Conservation (phyloP, 176 grass and related monocot genomes). For the Carex scoparia region DNA sequence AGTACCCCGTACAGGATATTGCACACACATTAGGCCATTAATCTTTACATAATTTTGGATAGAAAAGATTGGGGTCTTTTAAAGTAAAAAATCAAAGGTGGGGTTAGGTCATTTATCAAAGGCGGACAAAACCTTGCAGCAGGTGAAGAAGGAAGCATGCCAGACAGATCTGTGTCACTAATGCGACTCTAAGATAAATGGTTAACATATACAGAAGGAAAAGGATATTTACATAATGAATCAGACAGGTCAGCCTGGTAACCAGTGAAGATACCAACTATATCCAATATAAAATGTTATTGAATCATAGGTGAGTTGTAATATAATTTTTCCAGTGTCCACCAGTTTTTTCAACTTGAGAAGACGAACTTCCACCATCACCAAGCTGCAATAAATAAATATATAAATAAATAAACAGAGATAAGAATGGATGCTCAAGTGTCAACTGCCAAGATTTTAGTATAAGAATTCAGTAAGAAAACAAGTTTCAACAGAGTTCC, state of each 20-base stretch:
- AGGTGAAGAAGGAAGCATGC: background rate
- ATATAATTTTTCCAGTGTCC: background rate
- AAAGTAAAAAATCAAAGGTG: background rate
- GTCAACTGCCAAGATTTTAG: background rate
- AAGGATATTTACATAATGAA: background rate
- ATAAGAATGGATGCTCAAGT: background rate
- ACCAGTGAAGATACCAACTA: background rate
- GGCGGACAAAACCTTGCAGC: background rate
- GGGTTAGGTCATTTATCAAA: background rate
- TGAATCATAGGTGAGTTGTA: conserved; percentile 1
- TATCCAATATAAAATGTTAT: background rate
- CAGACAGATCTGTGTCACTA: background rate
- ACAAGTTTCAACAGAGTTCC: background rate
- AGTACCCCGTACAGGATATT: background rate
- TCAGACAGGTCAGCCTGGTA: background rate
- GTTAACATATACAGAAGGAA: background rate
- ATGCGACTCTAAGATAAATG: background rate
- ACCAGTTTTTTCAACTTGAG: conserved; percentile 5
- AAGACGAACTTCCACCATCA: conserved; percentile 16
- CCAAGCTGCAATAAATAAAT: conserved; percentile 4
- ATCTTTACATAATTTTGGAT: background rate
- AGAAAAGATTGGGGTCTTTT: background rate
- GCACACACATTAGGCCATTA: background rate
- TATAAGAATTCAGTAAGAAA: background rate
- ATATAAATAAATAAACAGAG: conserved; percentile 6